phyloP scores from a whole-genome alignment of 2,329 filamentous ascomycete genomes.

The Diaporthe eres region DNA sequence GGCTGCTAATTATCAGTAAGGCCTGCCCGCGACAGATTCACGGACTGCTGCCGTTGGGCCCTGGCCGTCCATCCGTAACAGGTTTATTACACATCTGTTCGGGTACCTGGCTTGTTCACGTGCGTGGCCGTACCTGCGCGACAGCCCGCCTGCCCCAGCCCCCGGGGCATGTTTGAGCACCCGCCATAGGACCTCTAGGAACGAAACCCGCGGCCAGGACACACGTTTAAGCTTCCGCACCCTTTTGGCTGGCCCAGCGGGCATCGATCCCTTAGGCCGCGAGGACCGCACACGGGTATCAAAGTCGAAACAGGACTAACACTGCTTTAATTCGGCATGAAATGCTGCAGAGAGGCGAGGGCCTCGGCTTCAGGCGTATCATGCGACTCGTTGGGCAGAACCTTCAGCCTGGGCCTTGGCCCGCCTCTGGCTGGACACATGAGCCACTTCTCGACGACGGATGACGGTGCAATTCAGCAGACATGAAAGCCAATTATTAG shows the following conservation, averaged over 20 bases:
- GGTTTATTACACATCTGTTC: constrained; percentile 1
- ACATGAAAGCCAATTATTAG: background rate
- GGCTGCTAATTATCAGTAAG: background rate
- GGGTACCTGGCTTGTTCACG: constrained; percentile 15
- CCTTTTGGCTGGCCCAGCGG: background rate
- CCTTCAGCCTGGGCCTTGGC: constrained; percentile 29
- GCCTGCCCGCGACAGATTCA: background rate
- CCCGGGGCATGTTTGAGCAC: constrained; percentile 23
- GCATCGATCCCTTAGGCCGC: constrained; percentile 15
- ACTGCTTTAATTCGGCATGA: constrained; percentile 31
- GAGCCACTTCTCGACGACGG: background rate
- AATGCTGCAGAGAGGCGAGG: constrained; percentile 33
- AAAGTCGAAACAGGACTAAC: constrained; percentile 22
- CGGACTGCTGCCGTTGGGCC: background rate
- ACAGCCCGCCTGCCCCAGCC: constrained; percentile 6
- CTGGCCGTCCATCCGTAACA: background rate
- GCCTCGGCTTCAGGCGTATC: constrained; percentile 24
- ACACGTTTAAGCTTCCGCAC: constrained; percentile 23
- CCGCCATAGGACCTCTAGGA: constrained; percentile 20
- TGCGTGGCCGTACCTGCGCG: constrained; percentile 14
- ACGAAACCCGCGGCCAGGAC: constrained; percentile 25
- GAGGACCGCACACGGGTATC: constrained; percentile 4
- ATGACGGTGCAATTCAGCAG: background rate
- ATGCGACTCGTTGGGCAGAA: constrained; percentile 25
- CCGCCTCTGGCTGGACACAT: background rate